Conservation (phyloP, 179 eudicot species). For the Gypsophila paniculata region DNA sequence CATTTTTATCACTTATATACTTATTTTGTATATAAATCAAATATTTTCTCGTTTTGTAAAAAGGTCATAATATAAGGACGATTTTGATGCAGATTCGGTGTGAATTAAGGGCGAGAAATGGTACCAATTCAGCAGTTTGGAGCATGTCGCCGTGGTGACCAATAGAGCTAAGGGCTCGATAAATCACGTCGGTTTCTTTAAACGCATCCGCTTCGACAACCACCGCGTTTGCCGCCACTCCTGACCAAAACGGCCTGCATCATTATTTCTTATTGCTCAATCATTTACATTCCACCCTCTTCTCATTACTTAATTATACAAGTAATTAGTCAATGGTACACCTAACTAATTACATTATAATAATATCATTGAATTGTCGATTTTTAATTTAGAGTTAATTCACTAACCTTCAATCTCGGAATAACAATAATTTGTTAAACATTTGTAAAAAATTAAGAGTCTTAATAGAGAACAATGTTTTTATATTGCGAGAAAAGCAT, state of each 20-base stretch:
- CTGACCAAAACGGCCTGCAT: conserved; percentile 82
- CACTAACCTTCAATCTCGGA: too few species aligned
- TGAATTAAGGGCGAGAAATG: not conserved
- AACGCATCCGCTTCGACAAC: conserved; percentile 97
- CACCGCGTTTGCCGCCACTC: conserved; percentile 59
- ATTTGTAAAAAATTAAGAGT: too few species aligned
- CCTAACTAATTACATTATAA: not conserved
- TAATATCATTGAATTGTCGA: too few species aligned
- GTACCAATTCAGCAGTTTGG: conserved; percentile 80
- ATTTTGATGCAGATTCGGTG: not conserved
- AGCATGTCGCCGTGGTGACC: conserved; percentile 86
- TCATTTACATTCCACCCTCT: not conserved
- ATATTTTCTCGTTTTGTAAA: too few species aligned
- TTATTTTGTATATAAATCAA: too few species aligned
- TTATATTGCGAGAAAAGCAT: too few species aligned
- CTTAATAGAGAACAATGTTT: too few species aligned
- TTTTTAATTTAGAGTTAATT: too few species aligned
- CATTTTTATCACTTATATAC: too few species aligned
- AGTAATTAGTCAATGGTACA: not conserved
- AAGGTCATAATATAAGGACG: too few species aligned
- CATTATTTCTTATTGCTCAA: not conserved
- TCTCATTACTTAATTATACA: too few species aligned
- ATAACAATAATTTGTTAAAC: too few species aligned
- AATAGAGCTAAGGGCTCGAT: conserved; percentile 57
- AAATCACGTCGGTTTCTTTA: conserved; percentile 79